A percentile compares a stretch with the other conserved stretches of the same genome.
These are phyloP conservation scores for Wickerhamomyces kurtzmanii DNA, from an alignment of 805 yeast species.

Conservation along the genomic window DNA sequence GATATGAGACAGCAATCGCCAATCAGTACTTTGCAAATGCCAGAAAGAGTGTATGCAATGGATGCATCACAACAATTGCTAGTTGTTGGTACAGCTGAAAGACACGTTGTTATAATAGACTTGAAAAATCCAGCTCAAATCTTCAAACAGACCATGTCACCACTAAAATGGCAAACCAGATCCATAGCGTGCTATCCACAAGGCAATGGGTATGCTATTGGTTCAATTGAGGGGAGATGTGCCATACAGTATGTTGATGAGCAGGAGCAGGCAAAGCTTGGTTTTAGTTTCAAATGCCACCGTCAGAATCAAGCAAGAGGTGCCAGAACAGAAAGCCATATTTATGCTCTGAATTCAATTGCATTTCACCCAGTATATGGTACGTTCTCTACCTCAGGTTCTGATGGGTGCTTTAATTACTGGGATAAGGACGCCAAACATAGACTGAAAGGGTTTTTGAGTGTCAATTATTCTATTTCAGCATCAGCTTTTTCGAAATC, in stretches of 20 bases:
- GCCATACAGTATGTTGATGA: constrained; percentile 90
- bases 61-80: constrained; percentile 71
- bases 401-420: constrained; percentile 87
- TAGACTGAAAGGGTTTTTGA: constrained; percentile 73
- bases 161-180: constrained; percentile 86
- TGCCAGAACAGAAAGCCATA: constrained; percentile 47
- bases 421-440: constrained; percentile 95
- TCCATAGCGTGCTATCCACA: constrained; percentile 77
- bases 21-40: constrained; percentile 68
- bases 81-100: constrained; percentile 91
- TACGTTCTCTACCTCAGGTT: constrained; percentile 88
- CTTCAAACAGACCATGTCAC: constrained; percentile 63
- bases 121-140: constrained; percentile 76
- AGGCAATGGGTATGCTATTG: constrained; percentile 89
- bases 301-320: constrained; percentile 54
- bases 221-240: constrained; percentile 92
- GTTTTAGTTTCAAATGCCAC: constrained; percentile 93
- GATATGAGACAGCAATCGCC: constrained; percentile 83
- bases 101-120: constrained; percentile 70
- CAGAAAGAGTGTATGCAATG: constrained; percentile 89
- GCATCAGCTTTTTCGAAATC: constrained; percentile 72
- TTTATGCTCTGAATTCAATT: constrained; percentile 74
- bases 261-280: constrained; percentile 55
- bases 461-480: constrained; percentile 57
- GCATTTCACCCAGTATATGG: constrained; percentile 85